phyloP scores from a whole-genome alignment of 768 basidiomycete species.

The Rickenella mellea region DNA sequence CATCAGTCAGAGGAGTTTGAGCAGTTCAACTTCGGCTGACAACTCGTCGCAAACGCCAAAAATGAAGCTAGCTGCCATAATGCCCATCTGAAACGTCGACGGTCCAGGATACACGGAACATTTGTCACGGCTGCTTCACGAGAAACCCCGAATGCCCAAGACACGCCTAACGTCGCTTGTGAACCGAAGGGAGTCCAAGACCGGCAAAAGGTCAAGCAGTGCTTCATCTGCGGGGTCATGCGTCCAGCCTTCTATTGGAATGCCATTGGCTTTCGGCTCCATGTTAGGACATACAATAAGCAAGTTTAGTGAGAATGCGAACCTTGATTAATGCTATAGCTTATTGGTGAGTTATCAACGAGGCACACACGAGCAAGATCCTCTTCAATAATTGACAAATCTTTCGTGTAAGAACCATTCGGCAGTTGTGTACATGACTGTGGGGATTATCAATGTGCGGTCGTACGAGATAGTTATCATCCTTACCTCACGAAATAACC shows the following conservation, averaged over 20 bases:
- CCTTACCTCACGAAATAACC: conserved; percentile 86
- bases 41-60: too few species aligned
- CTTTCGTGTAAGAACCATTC: conserved; percentile 93
- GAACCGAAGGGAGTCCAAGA: conserved; percentile 92
- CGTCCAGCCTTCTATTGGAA: conserved; percentile 99
- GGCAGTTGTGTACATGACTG: conserved; percentile 89
- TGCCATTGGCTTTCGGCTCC: conserved; percentile 74
- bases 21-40: too few species aligned
- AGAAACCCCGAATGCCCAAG: conserved; percentile 61
- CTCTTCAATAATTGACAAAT: conserved; percentile 76
- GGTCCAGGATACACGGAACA: too few species aligned
- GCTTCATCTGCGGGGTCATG: conserved; percentile 96
- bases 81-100: too few species aligned
- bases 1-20: too few species aligned
- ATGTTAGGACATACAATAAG: conserved; percentile 1
- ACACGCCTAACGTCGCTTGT: conserved; percentile 92
- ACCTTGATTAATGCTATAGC: conserved; percentile 92
- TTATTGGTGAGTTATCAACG: conserved; percentile 91
- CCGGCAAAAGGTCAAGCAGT: conserved; percentile 86
- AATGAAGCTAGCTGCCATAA: too few species aligned
- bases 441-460: conserved; percentile 1
- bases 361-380: conserved; percentile 92
- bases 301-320: conserved; percentile 13
- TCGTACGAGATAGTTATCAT: neutral
- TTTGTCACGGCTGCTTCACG: too few species aligned